Evolutionary conservation across 2,329 filamentous ascomycete genomes (phyloP), one percentile per base, ranked within the genome.

Genomic region (Pseudogymnoascus sp.): DNA sequence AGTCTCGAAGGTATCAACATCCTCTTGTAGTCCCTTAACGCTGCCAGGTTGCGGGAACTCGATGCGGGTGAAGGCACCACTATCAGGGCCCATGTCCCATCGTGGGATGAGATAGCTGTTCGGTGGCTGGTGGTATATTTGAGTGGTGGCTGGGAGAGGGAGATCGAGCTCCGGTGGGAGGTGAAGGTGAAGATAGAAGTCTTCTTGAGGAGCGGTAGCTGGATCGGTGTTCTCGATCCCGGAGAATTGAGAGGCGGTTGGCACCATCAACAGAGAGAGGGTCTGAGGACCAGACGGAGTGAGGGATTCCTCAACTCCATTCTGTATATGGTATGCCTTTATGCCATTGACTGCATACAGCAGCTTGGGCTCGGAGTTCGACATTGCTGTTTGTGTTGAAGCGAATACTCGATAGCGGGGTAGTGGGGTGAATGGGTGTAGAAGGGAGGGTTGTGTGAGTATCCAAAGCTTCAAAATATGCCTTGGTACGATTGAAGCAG

Each of bases 101-200:
- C 93, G 87, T 15, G 95, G 95, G 66, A 99, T 96, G 57, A 97
- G 81, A 73, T 97, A 97, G 79, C 91, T 96, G 67, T 83, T 86
- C 0, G 93, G 93, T 6, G 93, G 92, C 77, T 97, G 91, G 76
- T 96, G 92, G 78, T 96, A 97, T 74, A 99, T 95, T 75, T 97
- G 93, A 0, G 95, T 97, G 0, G 93, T 97, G 17, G 93, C 93
- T 11, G 95, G 95, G 13, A 97, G 82, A 5, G 95, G 91, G 5
- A 97, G 84, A 71, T 97, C 93, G 70, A 99, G 86, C 80, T 97
- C 93, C 19, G 93, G 93, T 13, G 93, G 93, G 9, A 97, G 86
- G 71, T 97, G 92, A 23, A 99, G 85, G 76, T 97, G 93, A 4
- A 99, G 86, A 75, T 97, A 97, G 78, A 97, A 97, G 79, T 97